Evolutionary conservation across 257 asterid species (phyloP).

Genomic region (Linaria vulgaris): DNA sequence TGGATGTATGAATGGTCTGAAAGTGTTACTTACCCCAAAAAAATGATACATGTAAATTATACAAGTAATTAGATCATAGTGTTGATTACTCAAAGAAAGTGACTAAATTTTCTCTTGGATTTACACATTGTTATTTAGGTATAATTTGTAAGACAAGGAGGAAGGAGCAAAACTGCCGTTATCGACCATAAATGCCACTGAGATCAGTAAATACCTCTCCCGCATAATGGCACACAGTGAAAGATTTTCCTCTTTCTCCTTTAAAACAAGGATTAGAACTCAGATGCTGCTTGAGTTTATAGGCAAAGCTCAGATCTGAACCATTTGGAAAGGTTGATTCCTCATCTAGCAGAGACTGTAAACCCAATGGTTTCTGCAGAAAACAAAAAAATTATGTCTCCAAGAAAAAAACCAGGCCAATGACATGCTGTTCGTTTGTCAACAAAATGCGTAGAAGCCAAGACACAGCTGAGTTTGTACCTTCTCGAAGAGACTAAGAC

Average conservation of each 20-base stretch:
- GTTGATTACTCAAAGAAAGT: too few species aligned
- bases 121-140: too few species aligned
- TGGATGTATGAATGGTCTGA: too few species aligned
- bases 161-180: too few species aligned
- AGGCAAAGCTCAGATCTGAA: conserved; percentile 93
- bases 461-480: conserved; percentile 37
- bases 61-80: too few species aligned
- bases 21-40: too few species aligned
- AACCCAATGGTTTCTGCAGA: conserved; percentile 91
- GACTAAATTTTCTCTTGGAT: too few species aligned
- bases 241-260: conserved; percentile 83
- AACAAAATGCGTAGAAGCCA: neutral
- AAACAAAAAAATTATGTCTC: conserved; percentile 17
- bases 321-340: conserved; percentile 97
- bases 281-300: conserved; percentile 91
- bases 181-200: conserved; percentile 14
- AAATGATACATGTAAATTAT: too few species aligned
- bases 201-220: conserved; percentile 71
- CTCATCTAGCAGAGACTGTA: conserved; percentile 90
- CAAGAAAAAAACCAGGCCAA: conserved; percentile 16
- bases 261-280: conserved; percentile 74
- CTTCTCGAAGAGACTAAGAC: conserved; percentile 96
- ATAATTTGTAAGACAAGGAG: too few species aligned
- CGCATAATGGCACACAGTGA: conserved; percentile 87
- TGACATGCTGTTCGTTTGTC: conserved; percentile 20